Evolutionary conservation across 768 basidiomycete genomes (phyloP), one percentile per base, ranked within the genome.

Genomic region (Tricholoma saponaceum): DNA sequence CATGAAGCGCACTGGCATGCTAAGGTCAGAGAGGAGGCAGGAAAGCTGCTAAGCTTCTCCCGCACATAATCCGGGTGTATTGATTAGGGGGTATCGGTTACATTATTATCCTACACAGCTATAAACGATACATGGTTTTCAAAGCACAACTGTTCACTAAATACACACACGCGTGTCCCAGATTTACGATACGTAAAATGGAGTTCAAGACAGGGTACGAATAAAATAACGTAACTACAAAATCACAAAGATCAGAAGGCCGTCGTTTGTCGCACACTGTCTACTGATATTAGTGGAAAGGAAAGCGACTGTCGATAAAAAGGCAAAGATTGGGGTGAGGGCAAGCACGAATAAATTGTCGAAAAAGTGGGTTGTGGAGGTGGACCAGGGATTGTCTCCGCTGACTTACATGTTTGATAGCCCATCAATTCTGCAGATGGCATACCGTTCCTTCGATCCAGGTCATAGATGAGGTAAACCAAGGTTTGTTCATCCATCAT

Each of bases 11-110:
- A 92, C 69, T 82, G 78, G 68, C 90, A 95, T 71, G 72, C 79
- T 64, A 72, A 75, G 53, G 87, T 97, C 7, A 76, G 90, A 60
- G 77, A 76, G 50, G 87, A 82, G 63, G 93, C 92, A 52, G 72
- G 64, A 52, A 81, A 77, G 63, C 72, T 92, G 60, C 72, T 83
- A 57, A 75, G 72, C 55, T 80, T 74, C 61, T 69, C 70, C 55
- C 74, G 73, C 52, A 68, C 69, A 30, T 79, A 69, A 70, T 59
- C 50, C 46, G 33, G 57, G 54, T 52, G 53, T 44, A 65, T 23
- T 6, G 13, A 46, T 23, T 12, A 23, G 14, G 14, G 23, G 47
- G 47, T 50, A 50, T 18, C 26, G 9, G 5, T 8, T 50, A 28
- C 26, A 30, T 30, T 9, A 50, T 30, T 44, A 49, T 49, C 16